Evolutionary conservation across 129 eudicot species (phyloP), one percentile per base, ranked within the genome.

Genomic region (Arctium lappa): DNA sequence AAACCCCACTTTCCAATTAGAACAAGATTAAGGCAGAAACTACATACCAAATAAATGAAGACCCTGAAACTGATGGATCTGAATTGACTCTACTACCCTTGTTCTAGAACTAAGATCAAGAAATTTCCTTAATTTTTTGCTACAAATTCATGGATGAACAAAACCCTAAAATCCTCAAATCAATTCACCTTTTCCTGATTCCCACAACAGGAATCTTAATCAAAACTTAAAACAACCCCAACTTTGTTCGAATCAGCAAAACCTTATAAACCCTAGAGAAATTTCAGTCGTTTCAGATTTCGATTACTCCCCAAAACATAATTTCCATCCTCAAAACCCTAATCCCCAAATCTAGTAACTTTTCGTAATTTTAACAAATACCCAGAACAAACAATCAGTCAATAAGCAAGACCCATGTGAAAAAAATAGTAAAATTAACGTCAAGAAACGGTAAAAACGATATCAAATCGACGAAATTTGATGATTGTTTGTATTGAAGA

Each of bases 361-460:
- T 37, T 70, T 29, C 22, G 42, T 30, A 36, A 27, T 9, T 83
- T 13, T 13, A 77, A 27, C 36, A 30, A 38, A 70, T 40, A 39
- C 38, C 73, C 69, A 72, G 5, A 56, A 50, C n/a, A 78, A 78
- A 69, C 11, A 56, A 77, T 77, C 56, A 73, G 66, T 84, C 70
- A 79, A 84, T 32, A 79, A 79, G 76, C 80, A 72, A 62, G 79
- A 72, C 79, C 79, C 87, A 72, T 62, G 79, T 40, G 79, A 12
- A 78, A 84, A 27, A 71, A 77, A 12, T 3, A 0, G 2, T 2
- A 12, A 38, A 71, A 48, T 50, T 18, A 70, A 50, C 81, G 27
- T 76, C 44, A 50, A 78, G 48, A 72, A 78, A 39, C 70, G 34
- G 75, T 46, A 80, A 44, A 60, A 70, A 69, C 34, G 27, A 27